Evolutionary conservation across 208 protist genomes (phyloP).

Genomic region (Angomonas deanei): DNA sequence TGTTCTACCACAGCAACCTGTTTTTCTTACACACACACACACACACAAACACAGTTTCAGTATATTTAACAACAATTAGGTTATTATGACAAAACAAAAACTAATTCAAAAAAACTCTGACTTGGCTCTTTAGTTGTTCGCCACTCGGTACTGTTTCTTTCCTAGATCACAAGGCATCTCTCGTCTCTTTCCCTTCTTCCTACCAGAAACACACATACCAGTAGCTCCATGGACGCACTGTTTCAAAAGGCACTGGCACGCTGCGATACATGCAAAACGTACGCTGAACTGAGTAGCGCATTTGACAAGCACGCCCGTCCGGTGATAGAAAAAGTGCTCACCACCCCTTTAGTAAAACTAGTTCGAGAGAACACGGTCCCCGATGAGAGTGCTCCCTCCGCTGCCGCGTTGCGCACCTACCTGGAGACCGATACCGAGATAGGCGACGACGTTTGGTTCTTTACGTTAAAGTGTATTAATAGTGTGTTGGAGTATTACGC

Average conservation of each 20-base stretch:
- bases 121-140: no score
- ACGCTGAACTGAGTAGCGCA: constrained; percentile 7
- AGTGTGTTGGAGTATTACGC: constrained; percentile 34
- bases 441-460: constrained; percentile 80
- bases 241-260: constrained; percentile 25
- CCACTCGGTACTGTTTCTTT: no score
- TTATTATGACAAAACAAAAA: no score
- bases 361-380: constrained; percentile 61
- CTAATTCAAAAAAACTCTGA: no score
- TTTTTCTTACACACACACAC: no score
- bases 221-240: constrained; percentile 21
- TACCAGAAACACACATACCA: neutral
- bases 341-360: constrained; percentile 26
- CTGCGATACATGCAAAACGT: constrained; percentile 25
- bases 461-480: constrained; percentile 44
- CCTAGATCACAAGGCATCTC: neutral
- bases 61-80: no score
- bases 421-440: constrained; percentile 12
- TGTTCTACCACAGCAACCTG: no score
- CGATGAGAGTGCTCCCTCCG: constrained; percentile 57
- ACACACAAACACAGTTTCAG: no score
- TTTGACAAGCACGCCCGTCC: constrained; percentile 17
- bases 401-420: constrained; percentile 31
- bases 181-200: constrained; percentile 3
- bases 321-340: constrained; percentile 40